These are phyloP conservation scores for Aspergillus uvarum DNA, from an alignment of 2,329 filamentous ascomycete species.

Conservation along the genomic window DNA sequence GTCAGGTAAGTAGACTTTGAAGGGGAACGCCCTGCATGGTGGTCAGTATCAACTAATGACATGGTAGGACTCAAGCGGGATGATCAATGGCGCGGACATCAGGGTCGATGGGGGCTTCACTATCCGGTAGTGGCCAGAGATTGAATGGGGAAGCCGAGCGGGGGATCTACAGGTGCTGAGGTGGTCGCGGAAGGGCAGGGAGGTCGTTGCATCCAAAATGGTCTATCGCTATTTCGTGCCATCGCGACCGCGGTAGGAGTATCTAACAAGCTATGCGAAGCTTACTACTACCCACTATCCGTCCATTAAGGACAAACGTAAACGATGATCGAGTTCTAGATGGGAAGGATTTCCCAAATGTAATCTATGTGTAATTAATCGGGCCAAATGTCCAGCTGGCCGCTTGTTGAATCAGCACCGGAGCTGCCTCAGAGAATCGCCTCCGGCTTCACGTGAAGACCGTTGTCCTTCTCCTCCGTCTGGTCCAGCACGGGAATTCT, in stretches of 20 bases:
- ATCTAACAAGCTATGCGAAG: background rate
- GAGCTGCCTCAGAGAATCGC: constrained; percentile 9
- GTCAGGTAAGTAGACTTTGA: constrained; percentile 28
- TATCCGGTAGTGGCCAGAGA: constrained; percentile 22
- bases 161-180: background rate
- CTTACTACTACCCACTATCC: background rate
- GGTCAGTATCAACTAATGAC: background rate
- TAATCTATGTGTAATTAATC: background rate
- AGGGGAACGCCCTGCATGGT: background rate
- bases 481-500: constrained; percentile 30
- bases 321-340: background rate
- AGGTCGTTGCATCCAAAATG: background rate
- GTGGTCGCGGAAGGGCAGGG: background rate
- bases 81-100: constrained; percentile 45
- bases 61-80: constrained; percentile 38
- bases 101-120: constrained; percentile 44
- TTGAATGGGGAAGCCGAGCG: background rate
- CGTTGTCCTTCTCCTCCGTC: constrained; percentile 22
- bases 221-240: background rate
- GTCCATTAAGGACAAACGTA: background rate
- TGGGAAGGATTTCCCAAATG: background rate
- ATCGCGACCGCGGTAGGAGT: background rate
- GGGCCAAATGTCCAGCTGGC: background rate
- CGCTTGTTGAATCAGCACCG: background rate
- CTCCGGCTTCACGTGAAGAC: constrained; percentile 21